These are phyloP conservation scores for Phytopythium boreale DNA, from an alignment of 352 stramenopile species.

Conservation along the genomic window DNA sequence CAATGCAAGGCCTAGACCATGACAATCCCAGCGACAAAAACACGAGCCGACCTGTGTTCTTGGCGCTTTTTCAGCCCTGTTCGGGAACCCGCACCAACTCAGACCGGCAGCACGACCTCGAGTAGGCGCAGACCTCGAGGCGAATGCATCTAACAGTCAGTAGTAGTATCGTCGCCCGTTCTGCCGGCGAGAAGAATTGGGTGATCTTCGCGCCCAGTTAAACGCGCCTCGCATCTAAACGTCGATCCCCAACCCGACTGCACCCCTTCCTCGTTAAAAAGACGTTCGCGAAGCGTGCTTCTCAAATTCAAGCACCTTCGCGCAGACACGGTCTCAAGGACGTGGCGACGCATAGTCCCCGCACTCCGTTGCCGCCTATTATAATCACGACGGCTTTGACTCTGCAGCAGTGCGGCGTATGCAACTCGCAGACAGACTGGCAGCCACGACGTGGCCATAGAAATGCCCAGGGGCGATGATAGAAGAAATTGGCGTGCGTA, in stretches of 20 bases:
- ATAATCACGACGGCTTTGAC: no score
- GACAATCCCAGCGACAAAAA: background rate
- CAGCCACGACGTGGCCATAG: background rate
- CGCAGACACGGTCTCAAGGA: background rate
- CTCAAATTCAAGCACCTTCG: background rate
- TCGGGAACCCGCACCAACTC: background rate
- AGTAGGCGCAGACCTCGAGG: background rate
- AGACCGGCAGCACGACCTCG: background rate
- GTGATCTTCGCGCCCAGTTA: background rate
- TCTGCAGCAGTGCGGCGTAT: no score
- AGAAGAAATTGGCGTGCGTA: background rate
- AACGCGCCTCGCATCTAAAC: background rate
- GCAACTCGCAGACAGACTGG: background rate
- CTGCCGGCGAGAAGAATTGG: background rate
- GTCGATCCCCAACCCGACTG: background rate
- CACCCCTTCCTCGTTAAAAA: background rate
- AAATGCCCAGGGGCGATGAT: background rate
- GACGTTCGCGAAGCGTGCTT: background rate
- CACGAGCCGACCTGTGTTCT: background rate
- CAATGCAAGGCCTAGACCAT: no score
- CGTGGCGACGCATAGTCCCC: background rate
- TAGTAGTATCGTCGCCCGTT: background rate
- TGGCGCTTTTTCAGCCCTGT: background rate
- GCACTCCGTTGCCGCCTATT: no score
- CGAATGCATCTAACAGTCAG: background rate